These are phyloP conservation scores for Rubroshorea leprosula DNA, from an alignment of 345 rosid species.

Conservation along the genomic window DNA sequence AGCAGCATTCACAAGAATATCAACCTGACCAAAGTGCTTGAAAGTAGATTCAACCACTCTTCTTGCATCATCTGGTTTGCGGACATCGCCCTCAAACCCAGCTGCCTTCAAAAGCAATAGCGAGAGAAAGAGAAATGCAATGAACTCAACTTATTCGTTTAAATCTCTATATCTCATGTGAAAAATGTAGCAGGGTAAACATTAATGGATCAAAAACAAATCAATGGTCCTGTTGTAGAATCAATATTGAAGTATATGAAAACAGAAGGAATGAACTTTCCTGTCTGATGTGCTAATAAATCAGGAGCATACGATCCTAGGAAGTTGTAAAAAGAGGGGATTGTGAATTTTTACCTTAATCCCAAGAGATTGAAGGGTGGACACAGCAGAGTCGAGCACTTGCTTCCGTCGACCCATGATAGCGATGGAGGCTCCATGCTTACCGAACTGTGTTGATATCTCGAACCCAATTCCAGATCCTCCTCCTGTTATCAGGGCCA, in stretches of 20 bases:
- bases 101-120: slow-evolving; percentile 40
- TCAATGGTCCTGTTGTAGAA: neutral
- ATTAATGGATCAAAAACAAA: neutral
- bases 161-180: neutral
- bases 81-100: slow-evolving; percentile 85
- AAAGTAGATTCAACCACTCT: slow-evolving; percentile 69
- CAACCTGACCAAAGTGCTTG: slow-evolving; percentile 53
- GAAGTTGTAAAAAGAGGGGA: no score
- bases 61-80: slow-evolving; percentile 62
- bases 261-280: no score
- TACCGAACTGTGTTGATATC: slow-evolving; percentile 60
- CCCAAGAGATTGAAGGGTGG: slow-evolving; percentile 55
- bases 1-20: slow-evolving; percentile 72
- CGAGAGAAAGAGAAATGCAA: neutral
- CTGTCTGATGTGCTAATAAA: neutral
- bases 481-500: slow-evolving; percentile 74
- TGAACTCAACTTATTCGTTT: neutral
- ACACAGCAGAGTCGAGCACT: slow-evolving; percentile 58
- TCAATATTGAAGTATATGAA: no score
- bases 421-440: slow-evolving; percentile 69
- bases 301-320: neutral
- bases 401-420: slow-evolving; percentile 76
- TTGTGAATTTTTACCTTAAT: slow-evolving; percentile 32
- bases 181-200: neutral
- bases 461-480: slow-evolving; percentile 89